Evolutionary conservation across 257 asterid genomes (phyloP).

Genomic region (Eustoma russellianum): DNA sequence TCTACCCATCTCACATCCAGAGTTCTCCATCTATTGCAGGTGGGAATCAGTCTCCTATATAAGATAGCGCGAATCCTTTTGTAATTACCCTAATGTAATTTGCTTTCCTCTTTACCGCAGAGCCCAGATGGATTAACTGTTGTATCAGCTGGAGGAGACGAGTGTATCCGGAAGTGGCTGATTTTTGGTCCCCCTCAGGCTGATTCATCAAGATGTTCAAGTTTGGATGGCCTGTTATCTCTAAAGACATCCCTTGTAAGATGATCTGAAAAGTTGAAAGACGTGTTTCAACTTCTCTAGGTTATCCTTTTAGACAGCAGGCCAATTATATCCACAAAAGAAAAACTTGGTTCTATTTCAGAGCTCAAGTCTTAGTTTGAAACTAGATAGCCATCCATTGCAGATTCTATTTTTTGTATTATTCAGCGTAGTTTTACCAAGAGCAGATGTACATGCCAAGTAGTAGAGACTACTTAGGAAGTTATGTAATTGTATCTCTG

Average conservation of each 20-base stretch:
- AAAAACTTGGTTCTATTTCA: not conserved
- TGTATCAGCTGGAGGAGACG: conserved; percentile 58
- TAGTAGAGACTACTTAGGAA: too few species aligned
- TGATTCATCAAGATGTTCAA: conserved; percentile 25
- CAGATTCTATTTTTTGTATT: not conserved
- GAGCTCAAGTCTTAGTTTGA: not conserved
- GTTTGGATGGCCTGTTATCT: conserved; percentile 37
- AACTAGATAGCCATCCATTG: not conserved
- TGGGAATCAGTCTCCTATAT: too few species aligned
- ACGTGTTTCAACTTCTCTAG: too few species aligned
- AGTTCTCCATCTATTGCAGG: conserved; percentile 66
- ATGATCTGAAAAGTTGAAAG: too few species aligned
- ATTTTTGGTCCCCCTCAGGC: conserved; percentile 49
- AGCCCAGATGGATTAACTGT: conserved; percentile 73
- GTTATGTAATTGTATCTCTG: too few species aligned
- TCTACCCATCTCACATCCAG: conserved; percentile 28
- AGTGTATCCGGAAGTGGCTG: conserved; percentile 59
- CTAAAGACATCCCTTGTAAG: too few species aligned
- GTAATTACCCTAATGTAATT: too few species aligned
- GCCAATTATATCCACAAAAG: not conserved
- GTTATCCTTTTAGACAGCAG: not conserved
- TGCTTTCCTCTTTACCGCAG: too few species aligned
- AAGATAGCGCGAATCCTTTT: too few species aligned
- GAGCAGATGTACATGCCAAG: too few species aligned
- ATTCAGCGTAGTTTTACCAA: too few species aligned